Evolutionary conservation across 1,139 yeast species (phyloP).

Genomic region (Blastobotrys niveus): DNA sequence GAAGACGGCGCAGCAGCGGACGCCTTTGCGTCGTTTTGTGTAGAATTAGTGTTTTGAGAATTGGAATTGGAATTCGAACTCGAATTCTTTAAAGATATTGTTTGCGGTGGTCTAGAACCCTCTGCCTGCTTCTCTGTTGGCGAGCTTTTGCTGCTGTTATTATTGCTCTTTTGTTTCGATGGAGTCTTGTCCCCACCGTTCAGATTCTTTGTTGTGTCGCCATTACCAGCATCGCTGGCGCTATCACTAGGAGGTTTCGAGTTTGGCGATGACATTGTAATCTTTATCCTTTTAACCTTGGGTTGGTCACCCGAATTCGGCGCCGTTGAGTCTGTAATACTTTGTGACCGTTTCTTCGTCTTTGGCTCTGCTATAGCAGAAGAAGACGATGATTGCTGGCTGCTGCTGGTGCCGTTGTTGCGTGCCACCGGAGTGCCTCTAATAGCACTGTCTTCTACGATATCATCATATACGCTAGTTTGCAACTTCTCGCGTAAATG

Average conservation of each 20-base stretch:
- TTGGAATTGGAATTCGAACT: no score
- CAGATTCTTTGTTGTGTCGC: no score
- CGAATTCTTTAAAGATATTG: not conserved
- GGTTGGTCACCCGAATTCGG: not conserved
- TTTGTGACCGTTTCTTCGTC: conserved; percentile 7
- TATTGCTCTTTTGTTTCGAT: no score
- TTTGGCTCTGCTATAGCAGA: not conserved
- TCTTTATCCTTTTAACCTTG: conserved; percentile 6
- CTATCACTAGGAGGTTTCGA: no score
- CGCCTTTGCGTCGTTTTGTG: not conserved
- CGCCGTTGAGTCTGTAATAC: conserved; percentile 1
- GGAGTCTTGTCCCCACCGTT: no score
- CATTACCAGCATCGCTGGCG: no score
- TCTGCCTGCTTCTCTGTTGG: no score
- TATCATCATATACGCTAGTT: conserved; percentile 37
- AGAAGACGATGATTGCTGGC: no score
- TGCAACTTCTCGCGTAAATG: conserved; percentile 25
- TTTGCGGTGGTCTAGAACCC: no score
- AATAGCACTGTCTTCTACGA: conserved; percentile 17
- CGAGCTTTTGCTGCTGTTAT: no score
- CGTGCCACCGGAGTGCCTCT: not conserved
- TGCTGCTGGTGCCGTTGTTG: not conserved
- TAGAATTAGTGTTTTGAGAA: no score
- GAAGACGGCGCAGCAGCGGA: not conserved
- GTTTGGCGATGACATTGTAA: conserved; percentile 6